Percentiles rank a stretch among this genome's conserved stretches.
Evolutionary conservation across 2,329 filamentous ascomycete genomes (phyloP).

Genomic region (Cordyceps cateniannulata): DNA sequence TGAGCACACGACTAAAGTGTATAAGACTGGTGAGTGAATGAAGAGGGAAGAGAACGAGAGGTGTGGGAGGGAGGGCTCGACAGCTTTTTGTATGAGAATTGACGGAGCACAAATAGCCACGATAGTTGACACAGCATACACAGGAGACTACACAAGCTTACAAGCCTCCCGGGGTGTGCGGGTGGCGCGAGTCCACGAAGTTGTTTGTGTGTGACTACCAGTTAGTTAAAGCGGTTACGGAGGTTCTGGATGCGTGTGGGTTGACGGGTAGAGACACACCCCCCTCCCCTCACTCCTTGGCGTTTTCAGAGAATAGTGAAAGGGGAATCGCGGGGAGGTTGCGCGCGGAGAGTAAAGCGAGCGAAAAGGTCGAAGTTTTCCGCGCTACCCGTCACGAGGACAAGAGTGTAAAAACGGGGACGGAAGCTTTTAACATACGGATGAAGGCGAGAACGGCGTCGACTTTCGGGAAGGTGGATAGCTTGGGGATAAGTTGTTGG

Average conservation of each 20-base stretch:
- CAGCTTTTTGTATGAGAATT: constrained; percentile 4
- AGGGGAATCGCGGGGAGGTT: background rate
- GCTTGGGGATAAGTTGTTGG: constrained; percentile 3
- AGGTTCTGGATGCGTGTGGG: background rate
- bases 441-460: constrained; percentile 12
- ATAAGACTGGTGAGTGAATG: background rate
- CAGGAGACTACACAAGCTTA: constrained; percentile 1
- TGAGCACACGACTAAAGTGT: background rate
- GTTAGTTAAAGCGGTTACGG: background rate
- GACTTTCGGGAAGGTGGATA: constrained; percentile 6
- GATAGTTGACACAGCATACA: constrained; percentile 4
- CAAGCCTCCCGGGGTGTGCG: background rate
- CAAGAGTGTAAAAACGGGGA: constrained; percentile 7
- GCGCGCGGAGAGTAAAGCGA: background rate
- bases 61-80: constrained; percentile 3
- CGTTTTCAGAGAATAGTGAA: background rate
- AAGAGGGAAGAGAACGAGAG: background rate
- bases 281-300: background rate
- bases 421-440: background rate
- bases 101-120: constrained; percentile 1
- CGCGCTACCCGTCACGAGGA: constrained; percentile 5
- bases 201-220: background rate
- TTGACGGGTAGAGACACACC: background rate
- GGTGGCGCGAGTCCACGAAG: background rate
- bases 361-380: background rate